These are phyloP conservation scores for Backusella liffmaniae DNA, from an alignment of 192 early-diverging fungal species.

Conservation along the genomic window DNA sequence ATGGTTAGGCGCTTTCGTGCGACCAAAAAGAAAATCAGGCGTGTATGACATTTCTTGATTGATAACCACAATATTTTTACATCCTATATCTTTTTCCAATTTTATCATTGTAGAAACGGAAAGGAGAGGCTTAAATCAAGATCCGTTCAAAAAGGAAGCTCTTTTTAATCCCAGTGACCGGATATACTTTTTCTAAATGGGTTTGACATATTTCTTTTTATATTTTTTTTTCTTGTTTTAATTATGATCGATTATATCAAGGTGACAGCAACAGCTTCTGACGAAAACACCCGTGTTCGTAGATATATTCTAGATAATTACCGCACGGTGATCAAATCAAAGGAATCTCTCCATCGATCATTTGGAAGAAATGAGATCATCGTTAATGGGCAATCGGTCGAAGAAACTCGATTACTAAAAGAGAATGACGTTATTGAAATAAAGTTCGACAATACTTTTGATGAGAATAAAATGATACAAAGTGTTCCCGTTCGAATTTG, in stretches of 20 bases:
- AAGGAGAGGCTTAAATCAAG: neutral
- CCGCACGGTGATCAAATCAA: constrained; percentile 11
- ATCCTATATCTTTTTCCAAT: too few relatives aligned
- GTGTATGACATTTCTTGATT: too few relatives aligned
- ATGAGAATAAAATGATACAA: constrained; percentile 42
- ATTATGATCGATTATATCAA: constrained; percentile 13
- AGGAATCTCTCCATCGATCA: constrained; percentile 18
- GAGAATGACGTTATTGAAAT: constrained; percentile 51
- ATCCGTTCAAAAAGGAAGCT: neutral
- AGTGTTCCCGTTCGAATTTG: constrained; percentile 45
- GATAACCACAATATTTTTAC: too few relatives aligned
- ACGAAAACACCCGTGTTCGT: neutral
- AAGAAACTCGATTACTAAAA: constrained; percentile 48
- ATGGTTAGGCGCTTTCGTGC: neutral
- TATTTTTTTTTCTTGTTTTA: neutral
- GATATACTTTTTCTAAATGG: neutral
- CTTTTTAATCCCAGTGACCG: neutral
- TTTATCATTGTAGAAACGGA: too few relatives aligned
- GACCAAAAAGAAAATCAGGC: neutral
- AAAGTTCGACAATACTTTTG: constrained; percentile 38
- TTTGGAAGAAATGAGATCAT: constrained; percentile 41
- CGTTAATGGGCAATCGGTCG: constrained; percentile 50
- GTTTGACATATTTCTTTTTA: neutral
- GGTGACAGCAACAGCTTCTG: constrained; percentile 2
- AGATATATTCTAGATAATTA: constrained; percentile 16